A percentile compares a stretch with the other conserved stretches of the same genome.
Conservation (phyloP, 257 asterid genomes). For the Ilex asprella region DNA sequence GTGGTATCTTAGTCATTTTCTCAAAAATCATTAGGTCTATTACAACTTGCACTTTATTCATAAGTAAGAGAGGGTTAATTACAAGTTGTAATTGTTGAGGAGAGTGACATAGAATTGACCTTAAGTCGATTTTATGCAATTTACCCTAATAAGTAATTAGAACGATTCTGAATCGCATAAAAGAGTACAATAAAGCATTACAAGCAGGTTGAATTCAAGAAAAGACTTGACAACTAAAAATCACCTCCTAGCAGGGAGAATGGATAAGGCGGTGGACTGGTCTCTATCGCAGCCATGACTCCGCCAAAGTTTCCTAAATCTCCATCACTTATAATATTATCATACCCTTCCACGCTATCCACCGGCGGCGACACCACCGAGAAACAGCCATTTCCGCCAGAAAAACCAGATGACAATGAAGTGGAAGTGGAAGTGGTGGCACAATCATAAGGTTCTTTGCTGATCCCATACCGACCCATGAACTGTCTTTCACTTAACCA, state of each 20-base stretch:
- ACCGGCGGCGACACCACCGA: slow-evolving; percentile 11
- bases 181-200: no score
- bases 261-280: slow-evolving; percentile 46
- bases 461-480: slow-evolving; percentile 16
- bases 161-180: no score
- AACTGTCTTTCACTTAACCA: slow-evolving; percentile 18
- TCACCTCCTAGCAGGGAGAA: slow-evolving; percentile 60
- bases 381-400: slow-evolving; percentile 15
- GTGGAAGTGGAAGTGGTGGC: slow-evolving; percentile 8
- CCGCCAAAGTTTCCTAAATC: slow-evolving; percentile 6
- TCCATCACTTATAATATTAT: background rate
- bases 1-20: no score
- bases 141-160: no score
- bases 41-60: no score
- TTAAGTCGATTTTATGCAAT: no score
- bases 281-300: slow-evolving; percentile 20
- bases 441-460: slow-evolving; percentile 11
- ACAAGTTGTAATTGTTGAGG: no score
- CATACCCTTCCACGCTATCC: slow-evolving; percentile 7
- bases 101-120: no score
- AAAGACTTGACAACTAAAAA: slow-evolving; percentile 7
- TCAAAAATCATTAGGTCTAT: no score
- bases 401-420: slow-evolving; percentile 19
- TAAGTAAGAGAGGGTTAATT: no score
- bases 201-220: no score